Conservation (phyloP, 1,139 yeast species). For the Saccharomyces hybrid region DNA sequence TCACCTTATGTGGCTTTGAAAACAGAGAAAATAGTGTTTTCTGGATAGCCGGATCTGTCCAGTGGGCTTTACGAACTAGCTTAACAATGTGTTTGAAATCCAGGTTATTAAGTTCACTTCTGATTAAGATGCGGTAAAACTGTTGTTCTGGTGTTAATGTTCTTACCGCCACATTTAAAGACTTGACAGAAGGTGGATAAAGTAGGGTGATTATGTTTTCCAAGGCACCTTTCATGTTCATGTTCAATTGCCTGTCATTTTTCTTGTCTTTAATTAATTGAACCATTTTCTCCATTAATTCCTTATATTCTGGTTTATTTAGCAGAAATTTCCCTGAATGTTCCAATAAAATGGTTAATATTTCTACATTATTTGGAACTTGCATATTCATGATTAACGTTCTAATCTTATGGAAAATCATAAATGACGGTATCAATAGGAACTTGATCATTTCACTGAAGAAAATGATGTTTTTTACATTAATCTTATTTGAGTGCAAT, state of each 20-base stretch:
- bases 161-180: conserved; percentile 22
- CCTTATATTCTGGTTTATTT: conserved; percentile 52
- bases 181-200: conserved; percentile 48
- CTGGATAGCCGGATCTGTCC: conserved; percentile 39
- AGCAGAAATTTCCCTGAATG: conserved; percentile 63
- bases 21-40: conserved; percentile 46
- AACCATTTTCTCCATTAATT: conserved; percentile 58
- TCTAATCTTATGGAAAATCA: conserved; percentile 65
- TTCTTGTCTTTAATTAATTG: conserved; percentile 46
- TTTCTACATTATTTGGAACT: conserved; percentile 55
- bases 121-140: conserved; percentile 45
- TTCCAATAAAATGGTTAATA: conserved; percentile 61
- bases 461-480: conserved; percentile 52
- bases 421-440: conserved; percentile 60
- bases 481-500: conserved; percentile 45
- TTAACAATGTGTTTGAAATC: conserved; percentile 35
- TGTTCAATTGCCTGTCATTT: conserved; percentile 43
- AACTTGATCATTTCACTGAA: conserved; percentile 75
- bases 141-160: conserved; percentile 38
- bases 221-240: conserved; percentile 53
- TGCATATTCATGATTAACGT: conserved; percentile 46
- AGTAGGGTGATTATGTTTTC: conserved; percentile 52
- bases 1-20: conserved; percentile 53
- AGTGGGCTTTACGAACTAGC: conserved; percentile 42
- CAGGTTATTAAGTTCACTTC: conserved; percentile 42